phyloP scores from a whole-genome alignment of 2,329 filamentous ascomycete genomes.

The Apiospora kogelbergensis region DNA sequence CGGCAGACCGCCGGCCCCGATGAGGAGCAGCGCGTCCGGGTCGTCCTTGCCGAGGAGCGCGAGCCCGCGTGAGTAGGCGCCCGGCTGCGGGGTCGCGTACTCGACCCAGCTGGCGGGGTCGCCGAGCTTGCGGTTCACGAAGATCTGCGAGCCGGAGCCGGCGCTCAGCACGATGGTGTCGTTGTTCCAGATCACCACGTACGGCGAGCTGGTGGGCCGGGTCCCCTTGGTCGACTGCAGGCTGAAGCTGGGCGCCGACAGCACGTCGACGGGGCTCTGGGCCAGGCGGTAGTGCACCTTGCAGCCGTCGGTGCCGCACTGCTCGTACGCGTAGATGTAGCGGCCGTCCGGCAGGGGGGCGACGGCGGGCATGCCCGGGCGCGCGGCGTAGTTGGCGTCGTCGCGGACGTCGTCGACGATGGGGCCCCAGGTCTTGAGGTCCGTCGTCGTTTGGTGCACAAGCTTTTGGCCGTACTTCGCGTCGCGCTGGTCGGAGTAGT shows the following conservation, averaged over 20 bases:
- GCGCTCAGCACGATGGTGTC: slow-evolving; percentile 29
- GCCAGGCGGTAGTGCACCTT: slow-evolving; percentile 27
- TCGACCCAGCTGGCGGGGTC: slow-evolving; percentile 24
- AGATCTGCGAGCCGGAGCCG: slow-evolving; percentile 23
- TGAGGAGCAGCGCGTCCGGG: slow-evolving; percentile 28
- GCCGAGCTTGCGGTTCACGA: slow-evolving; percentile 24
- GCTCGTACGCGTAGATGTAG: slow-evolving; percentile 56
- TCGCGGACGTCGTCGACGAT: slow-evolving; percentile 64
- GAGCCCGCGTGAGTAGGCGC: slow-evolving; percentile 23
- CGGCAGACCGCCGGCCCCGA: slow-evolving; percentile 36
- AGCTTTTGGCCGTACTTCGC: slow-evolving; percentile 67
- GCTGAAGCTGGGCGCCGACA: slow-evolving; percentile 16
- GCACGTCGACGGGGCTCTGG: slow-evolving; percentile 18
- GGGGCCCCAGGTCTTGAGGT: slow-evolving; percentile 59
- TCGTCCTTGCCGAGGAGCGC: slow-evolving; percentile 17
- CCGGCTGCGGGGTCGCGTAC: slow-evolving; percentile 22
- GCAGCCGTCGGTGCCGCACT: slow-evolving; percentile 28
- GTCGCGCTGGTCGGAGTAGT: slow-evolving; percentile 72
- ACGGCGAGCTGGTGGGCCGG: slow-evolving; percentile 24
- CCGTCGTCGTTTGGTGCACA: slow-evolving; percentile 60
- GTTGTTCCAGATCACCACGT: slow-evolving; percentile 28
- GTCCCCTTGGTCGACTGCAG: slow-evolving; percentile 18
- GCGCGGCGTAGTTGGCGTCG: slow-evolving; percentile 27
- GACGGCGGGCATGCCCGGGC: slow-evolving; percentile 45
- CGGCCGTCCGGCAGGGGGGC: slow-evolving; percentile 56